Conservation (phyloP, 2,329 filamentous ascomycete species). For the Aspergillus texensis region DNA sequence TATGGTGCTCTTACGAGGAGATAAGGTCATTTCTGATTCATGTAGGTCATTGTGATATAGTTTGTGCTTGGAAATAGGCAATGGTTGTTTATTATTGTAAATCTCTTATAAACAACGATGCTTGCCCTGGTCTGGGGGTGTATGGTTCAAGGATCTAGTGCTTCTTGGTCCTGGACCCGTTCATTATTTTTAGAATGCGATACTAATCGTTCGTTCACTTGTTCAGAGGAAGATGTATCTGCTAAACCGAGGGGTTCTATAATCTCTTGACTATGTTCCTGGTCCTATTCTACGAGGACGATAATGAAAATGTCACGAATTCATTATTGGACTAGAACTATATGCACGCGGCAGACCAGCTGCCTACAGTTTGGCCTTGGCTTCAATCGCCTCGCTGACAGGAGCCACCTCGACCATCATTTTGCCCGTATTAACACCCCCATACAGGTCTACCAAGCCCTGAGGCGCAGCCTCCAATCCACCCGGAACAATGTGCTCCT, state of each 20-base stretch:
- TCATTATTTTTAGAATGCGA: too few relatives aligned
- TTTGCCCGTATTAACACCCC: constrained; percentile 71
- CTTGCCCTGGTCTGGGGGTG: too few relatives aligned
- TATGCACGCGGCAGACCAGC: constrained; percentile 7
- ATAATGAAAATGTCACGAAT: neutral
- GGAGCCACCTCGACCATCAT: constrained; percentile 52
- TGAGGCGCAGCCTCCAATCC: constrained; percentile 66
- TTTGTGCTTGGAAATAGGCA: too few relatives aligned
- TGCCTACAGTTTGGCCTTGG: constrained; percentile 48
- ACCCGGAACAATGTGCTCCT: constrained; percentile 72
- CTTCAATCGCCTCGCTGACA: constrained; percentile 32
- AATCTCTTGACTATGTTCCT: neutral
- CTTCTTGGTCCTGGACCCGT: too few relatives aligned
- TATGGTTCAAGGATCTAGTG: too few relatives aligned
- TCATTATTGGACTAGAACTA: neutral
- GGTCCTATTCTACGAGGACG: neutral
- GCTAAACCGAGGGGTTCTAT: neutral
- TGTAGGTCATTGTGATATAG: neutral
- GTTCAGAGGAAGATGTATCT: too few relatives aligned
- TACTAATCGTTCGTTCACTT: too few relatives aligned
- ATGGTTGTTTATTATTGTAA: too few relatives aligned
- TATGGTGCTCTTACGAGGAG: too few relatives aligned
- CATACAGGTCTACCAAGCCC: constrained; percentile 65
- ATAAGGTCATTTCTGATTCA: neutral
- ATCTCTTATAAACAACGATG: too few relatives aligned